Evolutionary conservation across 106 monocot genomes (phyloP), one percentile per base, ranked within the genome.

Genomic region (Acorus calamus): DNA sequence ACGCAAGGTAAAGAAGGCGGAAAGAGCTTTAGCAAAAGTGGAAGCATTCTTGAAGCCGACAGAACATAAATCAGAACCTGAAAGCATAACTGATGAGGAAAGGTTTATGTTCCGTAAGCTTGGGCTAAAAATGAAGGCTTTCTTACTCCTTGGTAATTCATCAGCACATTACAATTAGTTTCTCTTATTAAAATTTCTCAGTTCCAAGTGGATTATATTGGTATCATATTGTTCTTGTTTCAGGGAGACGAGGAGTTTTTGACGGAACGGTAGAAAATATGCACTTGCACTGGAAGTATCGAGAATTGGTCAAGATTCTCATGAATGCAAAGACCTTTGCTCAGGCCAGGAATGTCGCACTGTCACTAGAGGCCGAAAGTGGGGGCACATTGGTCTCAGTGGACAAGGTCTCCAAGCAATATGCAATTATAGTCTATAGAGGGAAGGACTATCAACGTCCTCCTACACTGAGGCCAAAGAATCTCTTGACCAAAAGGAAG

Each of bases 231-330:
- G 5, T 42, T 7, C 50, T 64, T 50, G 5, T 72, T 73, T 58
- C 74, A 98, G 96, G 96, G 52, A 85, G 96, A 58, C 91, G 91
- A 76, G 91, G 91, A 55, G 91, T 98, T 47, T 98, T 98, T 75
- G 91, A 81, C 73, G 96, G 96, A 7, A 98, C 96, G 11, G 83
- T 98, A 9, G 96, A 98, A 72, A 98, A 98, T 74, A 98, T 98
- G 96, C 96, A 98, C 62, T 74, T 98, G 69, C 96, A 98, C 65
- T 98, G 96, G 96, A 98, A 92, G 57, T 98, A 98, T 54, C 73
- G 96, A 62, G 96, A 98, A 62, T 60, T 98, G 45, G 83, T 98
- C 49, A 98, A 98, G 72, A 66, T 98, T 41, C 65, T 98, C 56
- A 70, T 88, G 56, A 98, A 98, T 44, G 79, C 85, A 2, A 98